Base-by-base conservation (phyloP, 805 yeast genomes). In the Clavispora fructus region DNA sequence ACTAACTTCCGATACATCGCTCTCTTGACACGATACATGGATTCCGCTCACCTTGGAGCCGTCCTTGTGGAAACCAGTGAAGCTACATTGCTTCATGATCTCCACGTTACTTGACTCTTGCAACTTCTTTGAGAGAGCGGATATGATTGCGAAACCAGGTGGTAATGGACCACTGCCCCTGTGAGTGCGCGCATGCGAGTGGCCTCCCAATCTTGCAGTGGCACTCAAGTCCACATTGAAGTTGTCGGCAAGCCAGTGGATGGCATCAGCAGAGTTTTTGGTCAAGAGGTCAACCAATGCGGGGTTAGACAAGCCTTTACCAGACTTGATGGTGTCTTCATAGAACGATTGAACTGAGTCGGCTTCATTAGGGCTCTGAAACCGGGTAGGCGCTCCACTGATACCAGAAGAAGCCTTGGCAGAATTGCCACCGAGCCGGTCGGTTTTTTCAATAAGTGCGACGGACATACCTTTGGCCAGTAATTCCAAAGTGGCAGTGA, bases 321-420 rank as follows among this genome's bases (percentile, higher is more conserved):
- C 75, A 12, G 73, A 66, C 16, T 45, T 49, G 9, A 63, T 25
- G 2, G 74, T 64, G 50, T 71, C 75, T 4, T 50, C 17, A 5
- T 44, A 43, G 42, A 71, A 71, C 6, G 38, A 14, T 6, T 55
- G 60, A 3, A 56, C 51, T 6, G 67, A 54, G 46, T 70, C 74
- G 6, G 52, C 53, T 7, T 53, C 55, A 2, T 41, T 35, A 5
- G 47, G 41, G 6, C 35, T 35, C 42, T 69, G 72, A 40, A 43
- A 62, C 17, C 44, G 46, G 0, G 74, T 67, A 4, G 65, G 65
- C 0, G 54, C 70, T 1, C 73, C 75, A 58, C 79, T 80, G 45
- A 80, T 80, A 19, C 85, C 85, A 23, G 82, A 75, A 3, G 83
- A 77, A 0, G 85, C 85, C 60, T 79, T 80, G 45, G 73, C 71